phyloP scores from a whole-genome alignment of 805 yeast species.

The Wickerhamomyces pijperi region DNA sequence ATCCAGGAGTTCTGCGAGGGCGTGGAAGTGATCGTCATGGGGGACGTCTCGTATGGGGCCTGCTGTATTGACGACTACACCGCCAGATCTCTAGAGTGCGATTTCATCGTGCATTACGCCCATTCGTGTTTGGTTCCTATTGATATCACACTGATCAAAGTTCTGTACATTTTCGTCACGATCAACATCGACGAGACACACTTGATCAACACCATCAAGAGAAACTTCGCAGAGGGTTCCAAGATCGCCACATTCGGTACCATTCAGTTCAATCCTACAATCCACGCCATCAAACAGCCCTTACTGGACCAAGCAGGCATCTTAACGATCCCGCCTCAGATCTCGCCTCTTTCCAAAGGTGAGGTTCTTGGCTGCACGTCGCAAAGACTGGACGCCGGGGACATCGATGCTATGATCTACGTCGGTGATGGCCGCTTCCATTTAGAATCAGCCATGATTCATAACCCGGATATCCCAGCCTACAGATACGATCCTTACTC shows the following conservation, averaged over 20 bases:
- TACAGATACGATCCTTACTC: slow-evolving; percentile 93
- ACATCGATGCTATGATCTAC: slow-evolving; percentile 73
- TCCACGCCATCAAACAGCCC: slow-evolving; percentile 58
- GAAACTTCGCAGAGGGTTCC: slow-evolving; percentile 55
- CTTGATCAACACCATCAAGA: slow-evolving; percentile 60
- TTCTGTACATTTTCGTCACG: slow-evolving; percentile 90
- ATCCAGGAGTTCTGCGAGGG: slow-evolving; percentile 73
- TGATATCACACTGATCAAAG: slow-evolving; percentile 83
- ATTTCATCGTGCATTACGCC: slow-evolving; percentile 91
- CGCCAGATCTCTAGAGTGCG: slow-evolving; percentile 87
- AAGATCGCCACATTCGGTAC: slow-evolving; percentile 86
- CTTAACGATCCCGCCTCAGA: slow-evolving; percentile 76
- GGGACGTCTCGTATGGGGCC: slow-evolving; percentile 97
- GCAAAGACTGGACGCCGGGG: slow-evolving; percentile 56
- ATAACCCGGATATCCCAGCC: slow-evolving; percentile 87
- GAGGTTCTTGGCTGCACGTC: slow-evolving; percentile 96
- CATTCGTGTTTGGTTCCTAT: slow-evolving; percentile 95
- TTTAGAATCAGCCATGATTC: slow-evolving; percentile 92
- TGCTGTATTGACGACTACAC: slow-evolving; percentile 97
- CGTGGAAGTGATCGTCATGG: slow-evolving; percentile 89
- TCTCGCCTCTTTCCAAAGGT: slow-evolving; percentile 85
- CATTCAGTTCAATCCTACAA: slow-evolving; percentile 91
- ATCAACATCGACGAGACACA: slow-evolving; percentile 81
- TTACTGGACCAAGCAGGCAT: slow-evolving; percentile 36
- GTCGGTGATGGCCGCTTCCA: slow-evolving; percentile 96